These are phyloP conservation scores for Teratosphaeriaceae sp. DNA, from an alignment of 2,329 filamentous ascomycete species.

Conservation along the genomic window DNA sequence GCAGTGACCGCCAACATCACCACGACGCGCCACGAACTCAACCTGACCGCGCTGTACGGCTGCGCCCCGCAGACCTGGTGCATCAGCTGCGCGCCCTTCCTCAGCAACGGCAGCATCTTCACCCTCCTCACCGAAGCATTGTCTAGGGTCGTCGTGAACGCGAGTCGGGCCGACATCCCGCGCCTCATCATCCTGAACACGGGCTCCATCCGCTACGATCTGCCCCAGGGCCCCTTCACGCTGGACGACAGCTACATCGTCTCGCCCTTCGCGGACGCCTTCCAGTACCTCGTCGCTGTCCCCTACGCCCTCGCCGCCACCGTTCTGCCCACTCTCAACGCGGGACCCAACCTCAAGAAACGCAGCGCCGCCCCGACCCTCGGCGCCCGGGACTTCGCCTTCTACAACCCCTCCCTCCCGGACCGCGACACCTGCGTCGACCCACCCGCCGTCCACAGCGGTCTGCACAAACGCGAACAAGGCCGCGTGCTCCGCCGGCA, in stretches of 20 bases:
- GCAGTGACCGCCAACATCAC: conserved; percentile 46
- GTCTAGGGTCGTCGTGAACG: conserved; percentile 46
- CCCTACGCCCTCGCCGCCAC: conserved; percentile 42
- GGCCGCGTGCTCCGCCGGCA: conserved; percentile 46
- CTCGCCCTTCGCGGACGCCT: conserved; percentile 48
- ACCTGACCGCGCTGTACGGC: conserved; percentile 47
- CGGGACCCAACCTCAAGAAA: conserved; percentile 33
- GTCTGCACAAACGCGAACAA: conserved; percentile 24
- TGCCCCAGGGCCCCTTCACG: conserved; percentile 58
- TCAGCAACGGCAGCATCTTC: conserved; percentile 49
- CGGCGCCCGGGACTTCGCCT: conserved; percentile 27
- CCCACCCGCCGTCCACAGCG: conserved; percentile 31
- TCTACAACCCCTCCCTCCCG: conserved; percentile 28
- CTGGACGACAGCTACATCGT: conserved; percentile 49
- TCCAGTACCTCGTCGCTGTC: conserved; percentile 49
- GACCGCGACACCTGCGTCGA: conserved; percentile 44
- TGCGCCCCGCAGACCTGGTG: conserved; percentile 57
- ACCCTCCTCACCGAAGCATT: conserved; percentile 47
- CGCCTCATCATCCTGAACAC: conserved; percentile 56
- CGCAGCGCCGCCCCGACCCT: too few relatives aligned
- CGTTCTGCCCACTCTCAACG: conserved; percentile 41
- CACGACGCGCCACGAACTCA: conserved; percentile 44
- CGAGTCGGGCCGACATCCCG: conserved; percentile 39
- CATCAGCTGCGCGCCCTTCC: conserved; percentile 49
- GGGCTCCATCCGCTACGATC: conserved; percentile 54